phyloP scores from a whole-genome alignment of 2,329 filamentous ascomycete genomes.

The Colletotrichum lupini region DNA sequence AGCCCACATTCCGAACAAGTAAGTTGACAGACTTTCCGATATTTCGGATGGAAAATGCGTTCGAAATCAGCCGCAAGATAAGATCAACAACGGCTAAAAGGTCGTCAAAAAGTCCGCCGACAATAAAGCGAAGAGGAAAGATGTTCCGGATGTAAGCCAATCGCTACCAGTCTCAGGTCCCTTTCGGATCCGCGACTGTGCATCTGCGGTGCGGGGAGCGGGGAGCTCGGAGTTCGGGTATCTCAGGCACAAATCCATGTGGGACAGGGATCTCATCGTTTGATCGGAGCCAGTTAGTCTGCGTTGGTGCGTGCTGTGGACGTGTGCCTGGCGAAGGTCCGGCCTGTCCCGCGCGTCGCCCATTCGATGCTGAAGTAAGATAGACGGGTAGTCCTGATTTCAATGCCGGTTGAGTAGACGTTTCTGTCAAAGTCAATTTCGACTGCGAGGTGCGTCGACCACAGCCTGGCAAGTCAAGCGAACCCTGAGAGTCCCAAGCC shows the following conservation, averaged over 20 bases:
- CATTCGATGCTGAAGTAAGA: neutral
- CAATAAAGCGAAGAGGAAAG: neutral
- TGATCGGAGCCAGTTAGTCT: neutral
- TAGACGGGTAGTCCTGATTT: neutral
- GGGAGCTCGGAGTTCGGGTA: neutral
- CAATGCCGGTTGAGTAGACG: neutral
- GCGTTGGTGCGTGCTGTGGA: no score
- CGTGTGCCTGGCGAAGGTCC: neutral
- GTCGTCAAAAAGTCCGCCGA: neutral
- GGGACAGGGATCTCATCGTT: neutral
- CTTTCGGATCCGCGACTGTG: neutral
- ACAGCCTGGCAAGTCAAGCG: neutral
- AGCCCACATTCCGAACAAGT: neutral
- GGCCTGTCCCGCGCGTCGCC: neutral
- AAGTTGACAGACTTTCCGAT: neutral
- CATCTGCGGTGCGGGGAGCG: neutral
- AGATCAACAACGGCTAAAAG: neutral
- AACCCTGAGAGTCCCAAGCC: neutral
- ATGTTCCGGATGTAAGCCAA: neutral
- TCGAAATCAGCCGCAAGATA: neutral
- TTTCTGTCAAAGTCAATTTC: slow-evolving; percentile 1
- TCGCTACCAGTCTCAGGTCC: neutral
- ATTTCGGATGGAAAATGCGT: neutral
- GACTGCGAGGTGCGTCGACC: neutral
- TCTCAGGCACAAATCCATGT: neutral